Evolutionary conservation across 192 early-diverging fungal genomes (phyloP).

Genomic region (Rhizoclosmatium globosum): DNA sequence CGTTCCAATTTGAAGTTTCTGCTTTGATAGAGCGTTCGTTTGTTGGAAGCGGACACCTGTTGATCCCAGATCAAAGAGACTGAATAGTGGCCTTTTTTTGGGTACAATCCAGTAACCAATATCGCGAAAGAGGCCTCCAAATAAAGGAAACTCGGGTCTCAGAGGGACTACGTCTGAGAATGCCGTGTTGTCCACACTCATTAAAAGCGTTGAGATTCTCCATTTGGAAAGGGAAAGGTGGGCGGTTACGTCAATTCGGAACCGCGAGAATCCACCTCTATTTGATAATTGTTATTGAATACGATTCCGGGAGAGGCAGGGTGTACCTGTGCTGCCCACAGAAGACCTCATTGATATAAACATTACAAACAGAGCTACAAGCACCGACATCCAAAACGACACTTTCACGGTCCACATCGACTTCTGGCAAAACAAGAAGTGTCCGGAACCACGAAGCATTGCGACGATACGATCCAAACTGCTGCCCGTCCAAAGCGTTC

Average conservation of each 20-base stretch:
- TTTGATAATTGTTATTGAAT: neutral
- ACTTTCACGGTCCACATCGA: neutral
- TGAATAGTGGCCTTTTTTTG: neutral
- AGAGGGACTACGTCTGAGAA: slow-evolving; percentile 21
- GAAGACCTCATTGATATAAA: slow-evolving; percentile 16
- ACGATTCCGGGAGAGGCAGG: neutral
- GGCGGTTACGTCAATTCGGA: slow-evolving; percentile 10
- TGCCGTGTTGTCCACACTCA: slow-evolving; percentile 12
- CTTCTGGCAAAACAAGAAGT: neutral
- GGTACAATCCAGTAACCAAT: slow-evolving; percentile 10
- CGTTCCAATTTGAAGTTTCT: neutral
- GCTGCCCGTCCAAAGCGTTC: slow-evolving; percentile 3
- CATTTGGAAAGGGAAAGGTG: neutral
- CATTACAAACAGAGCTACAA: neutral
- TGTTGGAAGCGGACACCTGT: slow-evolving; percentile 20
- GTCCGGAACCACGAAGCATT: neutral
- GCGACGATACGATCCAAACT: neutral
- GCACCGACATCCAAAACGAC: slow-evolving; percentile 31
- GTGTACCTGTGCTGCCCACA: slow-evolving; percentile 15
- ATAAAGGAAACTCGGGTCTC: slow-evolving; percentile 1
- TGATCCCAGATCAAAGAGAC: slow-evolving; percentile 21
- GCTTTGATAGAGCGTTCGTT: slow-evolving; percentile 19
- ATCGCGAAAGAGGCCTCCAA: slow-evolving; percentile 31
- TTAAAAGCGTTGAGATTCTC: neutral
- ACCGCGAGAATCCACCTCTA: slow-evolving; percentile 35